Evolutionary conservation across 2,329 filamentous ascomycete species (phyloP), one percentile per base, ranked within the genome.

Genomic region (Decorospora gaudefroyi): DNA sequence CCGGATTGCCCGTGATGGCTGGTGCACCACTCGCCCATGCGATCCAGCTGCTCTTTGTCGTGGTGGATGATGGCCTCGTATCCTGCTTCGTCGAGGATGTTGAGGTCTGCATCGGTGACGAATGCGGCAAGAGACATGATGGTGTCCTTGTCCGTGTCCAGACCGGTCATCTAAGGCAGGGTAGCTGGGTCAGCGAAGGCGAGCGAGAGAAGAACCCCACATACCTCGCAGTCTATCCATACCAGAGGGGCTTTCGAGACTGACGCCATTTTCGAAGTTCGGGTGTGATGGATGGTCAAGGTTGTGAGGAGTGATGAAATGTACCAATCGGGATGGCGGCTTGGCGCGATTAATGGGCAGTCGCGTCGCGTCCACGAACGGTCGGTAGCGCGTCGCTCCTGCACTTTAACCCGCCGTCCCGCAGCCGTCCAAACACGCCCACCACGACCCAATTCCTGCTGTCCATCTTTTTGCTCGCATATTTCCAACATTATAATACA

Each of bases 121-220:
- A 95, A 86, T 74, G 91, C 96, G 71, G 87, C 92, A 44, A 97
- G 87, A 62, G 95, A 90, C 64, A 97, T 83, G 63, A 97, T 93
- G 42, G 85, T 84, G 65, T 97, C 92, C 21, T 76, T 83, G 46
- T 87, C 81, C 1, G 85, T 78, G 69, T 96, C 79, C 6, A 95
- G 80, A 15, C 90, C 90, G 21, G 90, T 97, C 93, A 99, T 99
- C 90, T 95, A n/a, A n/a, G n/a, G n/a, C n/a, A n/a, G n/a, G n/a
- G n/a, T n/a, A 57, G 23, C 37, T 8, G 4, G n/a, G 28, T 68
- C 31, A 61, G 41, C 28, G 19, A 41, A 23, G 21, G 23, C 27
- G 5, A 16, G n/a, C 15, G 32, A n/a, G 13, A n/a, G 28, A 27
- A 16, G 3, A 10, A 8, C 13, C 21, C 11, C 18, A 33, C 57